phyloP scores from a whole-genome alignment of 1,284 basidiomycete species.

The Melampsora larici-populina region DNA sequence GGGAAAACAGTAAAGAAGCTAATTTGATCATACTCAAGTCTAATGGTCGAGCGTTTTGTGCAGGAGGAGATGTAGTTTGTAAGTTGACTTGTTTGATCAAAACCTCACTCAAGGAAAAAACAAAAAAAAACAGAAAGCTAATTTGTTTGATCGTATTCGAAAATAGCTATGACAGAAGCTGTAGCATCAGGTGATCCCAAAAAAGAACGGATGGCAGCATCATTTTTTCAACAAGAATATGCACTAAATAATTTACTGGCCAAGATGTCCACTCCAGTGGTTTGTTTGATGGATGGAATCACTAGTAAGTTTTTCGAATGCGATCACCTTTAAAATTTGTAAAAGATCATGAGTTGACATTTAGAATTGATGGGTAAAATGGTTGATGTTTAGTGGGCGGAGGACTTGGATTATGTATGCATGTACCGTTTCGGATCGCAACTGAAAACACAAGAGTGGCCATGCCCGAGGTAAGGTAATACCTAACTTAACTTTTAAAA shows the following conservation, averaged over 20 bases:
- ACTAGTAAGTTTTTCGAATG: constrained; percentile 78
- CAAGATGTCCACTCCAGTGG: constrained; percentile 75
- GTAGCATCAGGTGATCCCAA: constrained; percentile 45
- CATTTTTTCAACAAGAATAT: constrained; percentile 93
- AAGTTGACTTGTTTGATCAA: constrained; percentile 35
- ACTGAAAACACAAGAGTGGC: constrained; percentile 88
- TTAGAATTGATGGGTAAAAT: too few relatives aligned
- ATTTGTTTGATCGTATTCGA: background rate
- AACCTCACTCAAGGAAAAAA: constrained; percentile 58
- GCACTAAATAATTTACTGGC: constrained; percentile 82
- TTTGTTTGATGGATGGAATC: constrained; percentile 83
- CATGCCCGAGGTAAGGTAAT: constrained; percentile 72
- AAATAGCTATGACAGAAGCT: constrained; percentile 46
- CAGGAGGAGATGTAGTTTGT: constrained; percentile 90
- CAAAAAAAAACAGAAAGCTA: constrained; percentile 56
- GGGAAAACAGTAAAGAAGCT: constrained; percentile 70
- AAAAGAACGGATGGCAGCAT: constrained; percentile 62
- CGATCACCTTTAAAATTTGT: too few relatives aligned
- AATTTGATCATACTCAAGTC: constrained; percentile 75
- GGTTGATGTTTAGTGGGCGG: constrained; percentile 94
- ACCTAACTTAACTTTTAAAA: background rate
- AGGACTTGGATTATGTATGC: constrained; percentile 83
- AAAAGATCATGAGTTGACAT: too few relatives aligned
- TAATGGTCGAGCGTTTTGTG: constrained; percentile 79
- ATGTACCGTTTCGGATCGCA: constrained; percentile 85